Base-by-base conservation (phyloP, 441 rosid genomes). In the Omphalea diandra region DNA sequence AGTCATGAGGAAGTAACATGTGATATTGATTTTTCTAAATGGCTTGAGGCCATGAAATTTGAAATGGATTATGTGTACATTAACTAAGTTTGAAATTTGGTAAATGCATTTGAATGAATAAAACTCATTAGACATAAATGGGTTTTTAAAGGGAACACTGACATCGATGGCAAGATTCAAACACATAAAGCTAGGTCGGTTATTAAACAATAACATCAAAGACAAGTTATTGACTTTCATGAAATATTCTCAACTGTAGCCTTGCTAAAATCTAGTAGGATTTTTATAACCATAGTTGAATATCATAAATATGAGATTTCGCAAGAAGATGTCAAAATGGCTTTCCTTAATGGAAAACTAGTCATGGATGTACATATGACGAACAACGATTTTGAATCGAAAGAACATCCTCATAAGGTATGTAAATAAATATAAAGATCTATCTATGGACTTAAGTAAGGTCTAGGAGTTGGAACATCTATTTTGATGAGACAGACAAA, bases 281-380 rank as follows among this genome's bases (percentile, higher is more conserved):
- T n/a, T n/a, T n/a, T n/a, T n/a, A n/a, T n/a, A n/a, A n/a, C n/a
- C n/a, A n/a, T n/a, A n/a, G n/a, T n/a, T n/a, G n/a, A n/a, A n/a
- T n/a, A n/a, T n/a, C n/a, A n/a, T n/a, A n/a, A n/a, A n/a, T n/a
- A n/a, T n/a, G n/a, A n/a, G n/a, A n/a, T n/a, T n/a, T n/a, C n/a
- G n/a, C n/a, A n/a, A n/a, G n/a, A n/a, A n/a, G n/a, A n/a, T n/a
- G n/a, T n/a, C n/a, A n/a, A n/a, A n/a, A n/a, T n/a, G n/a, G n/a
- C n/a, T n/a, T n/a, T n/a, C n/a, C n/a, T n/a, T n/a, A n/a, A n/a
- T n/a, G n/a, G n/a, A n/a, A n/a, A n/a, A n/a, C n/a, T n/a, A n/a
- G n/a, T n/a, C n/a, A n/a, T n/a, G n/a, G n/a, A n/a, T n/a, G n/a
- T 53, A 14, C 53, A 67, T 53, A 67, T 52, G 61, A 35, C 36